Conservation (phyloP, 352 stramenopile genomes). For the Halophytophthora polymorphica region DNA sequence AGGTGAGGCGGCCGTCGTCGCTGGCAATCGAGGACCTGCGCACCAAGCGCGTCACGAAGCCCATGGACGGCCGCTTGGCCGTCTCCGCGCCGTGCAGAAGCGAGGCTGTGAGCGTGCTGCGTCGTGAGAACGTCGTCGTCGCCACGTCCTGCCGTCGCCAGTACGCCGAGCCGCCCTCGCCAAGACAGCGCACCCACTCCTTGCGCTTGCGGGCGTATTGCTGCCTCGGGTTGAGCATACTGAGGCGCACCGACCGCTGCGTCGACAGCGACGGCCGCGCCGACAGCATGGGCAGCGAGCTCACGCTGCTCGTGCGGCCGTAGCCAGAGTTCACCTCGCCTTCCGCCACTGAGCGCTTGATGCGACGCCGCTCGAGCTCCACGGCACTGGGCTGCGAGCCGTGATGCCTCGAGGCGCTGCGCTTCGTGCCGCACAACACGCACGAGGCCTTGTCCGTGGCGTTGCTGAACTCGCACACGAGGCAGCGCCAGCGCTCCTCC, state of each 20-base stretch:
- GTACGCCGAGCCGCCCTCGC: slow-evolving; percentile 59
- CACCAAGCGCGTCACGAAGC: slow-evolving; percentile 70
- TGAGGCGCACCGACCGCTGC: slow-evolving; percentile 36
- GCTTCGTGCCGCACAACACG: slow-evolving; percentile 73
- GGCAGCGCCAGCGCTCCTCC: slow-evolving; percentile 74
- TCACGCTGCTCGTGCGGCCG: slow-evolving; percentile 21
- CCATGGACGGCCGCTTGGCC: slow-evolving; percentile 41
- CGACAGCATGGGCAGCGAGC: slow-evolving; percentile 22
- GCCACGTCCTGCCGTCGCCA: slow-evolving; percentile 64
- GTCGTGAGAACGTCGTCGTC: slow-evolving; percentile 14
- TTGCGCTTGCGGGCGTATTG: slow-evolving; percentile 77
- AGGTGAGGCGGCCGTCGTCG: slow-evolving; percentile 48
- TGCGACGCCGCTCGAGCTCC: slow-evolving; percentile 18
- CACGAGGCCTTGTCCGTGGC: slow-evolving; percentile 54
- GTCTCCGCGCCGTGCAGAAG: too few species aligned
- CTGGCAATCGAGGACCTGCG: slow-evolving; percentile 56
- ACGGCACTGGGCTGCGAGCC: slow-evolving; percentile 3
- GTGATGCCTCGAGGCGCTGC: slow-evolving; percentile 14
- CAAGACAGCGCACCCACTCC: slow-evolving; percentile 72
- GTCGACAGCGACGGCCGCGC: slow-evolving; percentile 18
- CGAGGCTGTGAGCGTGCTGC: slow-evolving; percentile 21
- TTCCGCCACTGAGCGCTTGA: slow-evolving; percentile 31
- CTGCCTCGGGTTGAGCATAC: slow-evolving; percentile 67
- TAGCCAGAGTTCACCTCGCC: slow-evolving; percentile 7
- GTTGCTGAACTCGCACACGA: slow-evolving; percentile 81